Percentiles rank a stretch among this genome's conserved stretches.
Evolutionary conservation across 257 asterid genomes (phyloP).

Genomic region (Capsicum chinense): DNA sequence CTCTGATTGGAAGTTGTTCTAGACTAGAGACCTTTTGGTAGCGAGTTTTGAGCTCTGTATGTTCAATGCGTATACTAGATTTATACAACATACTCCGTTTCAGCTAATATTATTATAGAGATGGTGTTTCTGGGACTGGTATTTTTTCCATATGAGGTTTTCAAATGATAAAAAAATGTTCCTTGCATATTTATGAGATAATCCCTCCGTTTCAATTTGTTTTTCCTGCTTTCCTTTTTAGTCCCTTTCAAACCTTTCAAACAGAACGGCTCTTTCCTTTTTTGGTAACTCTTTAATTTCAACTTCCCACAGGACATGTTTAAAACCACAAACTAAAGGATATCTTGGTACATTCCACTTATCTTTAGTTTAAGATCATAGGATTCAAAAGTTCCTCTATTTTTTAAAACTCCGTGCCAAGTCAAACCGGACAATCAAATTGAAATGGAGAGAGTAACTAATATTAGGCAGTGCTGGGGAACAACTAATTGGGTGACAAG

Average conservation of each 20-base stretch:
- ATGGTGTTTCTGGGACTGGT: background rate
- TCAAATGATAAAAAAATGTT: slow-evolving; percentile 5
- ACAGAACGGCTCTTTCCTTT: too few species aligned
- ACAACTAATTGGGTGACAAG: background rate
- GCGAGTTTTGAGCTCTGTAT: background rate
- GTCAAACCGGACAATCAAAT: too few species aligned
- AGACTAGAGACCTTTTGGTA: background rate
- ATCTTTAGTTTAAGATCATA: too few species aligned
- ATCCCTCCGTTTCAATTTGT: too few species aligned
- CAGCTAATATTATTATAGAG: background rate
- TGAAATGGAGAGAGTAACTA: background rate
- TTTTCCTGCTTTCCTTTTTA: too few species aligned
- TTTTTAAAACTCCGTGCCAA: too few species aligned
- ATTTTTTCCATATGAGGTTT: background rate
- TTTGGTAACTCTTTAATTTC: too few species aligned
- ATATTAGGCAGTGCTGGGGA: background rate
- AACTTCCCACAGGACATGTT: too few species aligned
- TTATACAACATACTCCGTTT: background rate
- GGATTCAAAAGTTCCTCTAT: too few species aligned
- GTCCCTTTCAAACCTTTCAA: too few species aligned
- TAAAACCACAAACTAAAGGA: too few species aligned
- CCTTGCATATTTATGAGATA: background rate
- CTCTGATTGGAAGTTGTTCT: background rate
- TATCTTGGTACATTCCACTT: too few species aligned
- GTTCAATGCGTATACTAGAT: background rate